Percentiles rank a stretch among this genome's conserved stretches.
Evolutionary conservation across 805 yeast species (phyloP).

Genomic region (Saturnispora gosingensis): DNA sequence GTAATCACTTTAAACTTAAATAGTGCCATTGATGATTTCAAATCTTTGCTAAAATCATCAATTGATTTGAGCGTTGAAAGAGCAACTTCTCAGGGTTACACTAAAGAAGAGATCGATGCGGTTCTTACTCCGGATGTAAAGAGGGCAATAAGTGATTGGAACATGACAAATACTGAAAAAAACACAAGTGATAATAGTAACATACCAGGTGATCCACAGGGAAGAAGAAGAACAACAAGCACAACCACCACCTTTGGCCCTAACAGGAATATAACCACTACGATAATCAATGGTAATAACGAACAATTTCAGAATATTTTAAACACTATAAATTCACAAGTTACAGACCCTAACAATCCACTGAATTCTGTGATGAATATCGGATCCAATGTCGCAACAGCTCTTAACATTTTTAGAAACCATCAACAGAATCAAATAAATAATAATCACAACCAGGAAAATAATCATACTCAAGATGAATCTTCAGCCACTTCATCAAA

Average conservation of each 20-base stretch:
- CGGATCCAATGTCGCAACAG: conserved; percentile 3
- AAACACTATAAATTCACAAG: neutral
- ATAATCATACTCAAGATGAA: no score
- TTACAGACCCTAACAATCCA: neutral
- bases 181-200: neutral
- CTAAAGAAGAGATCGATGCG: neutral
- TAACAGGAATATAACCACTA: neutral
- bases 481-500: no score
- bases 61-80: neutral
- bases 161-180: neutral
- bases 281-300: neutral
- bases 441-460: no score
- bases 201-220: neutral
- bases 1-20: neutral
- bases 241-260: neutral
- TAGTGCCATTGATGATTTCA: neutral
- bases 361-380: neutral
- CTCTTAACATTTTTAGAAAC: neutral
- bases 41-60: neutral
- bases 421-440: neutral
- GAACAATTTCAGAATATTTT: neutral
- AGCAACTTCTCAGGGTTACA: conserved; percentile 2
- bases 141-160: neutral
- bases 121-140: neutral
- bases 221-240: neutral